phyloP scores from a whole-genome alignment of 1,139 yeast genomes.

The Saccharomycopsis hybrid region DNA sequence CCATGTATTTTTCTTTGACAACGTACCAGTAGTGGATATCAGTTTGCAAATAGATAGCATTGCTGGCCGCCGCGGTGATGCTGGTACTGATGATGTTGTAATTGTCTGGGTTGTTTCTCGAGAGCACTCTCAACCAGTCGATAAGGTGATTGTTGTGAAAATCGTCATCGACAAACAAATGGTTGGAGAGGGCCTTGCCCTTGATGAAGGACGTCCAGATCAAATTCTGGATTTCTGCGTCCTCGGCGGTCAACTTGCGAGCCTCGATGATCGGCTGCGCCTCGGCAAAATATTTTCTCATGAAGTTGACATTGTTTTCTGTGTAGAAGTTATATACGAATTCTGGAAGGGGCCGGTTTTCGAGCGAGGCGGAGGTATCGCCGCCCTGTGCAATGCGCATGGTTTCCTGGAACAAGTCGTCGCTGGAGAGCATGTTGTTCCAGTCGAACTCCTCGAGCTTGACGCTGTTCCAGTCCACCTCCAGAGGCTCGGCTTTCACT shows the following conservation, averaged over 20 bases:
- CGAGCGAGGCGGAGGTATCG: too few relatives aligned
- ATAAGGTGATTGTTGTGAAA: conserved; percentile 6
- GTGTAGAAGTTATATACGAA: conserved; percentile 5
- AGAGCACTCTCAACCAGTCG: conserved; percentile 7
- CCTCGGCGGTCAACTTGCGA: conserved; percentile 1
- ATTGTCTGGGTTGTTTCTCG: not conserved
- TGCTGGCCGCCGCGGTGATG: conserved; percentile 14
- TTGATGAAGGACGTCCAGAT: conserved; percentile 13
- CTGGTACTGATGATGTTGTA: conserved; percentile 8
- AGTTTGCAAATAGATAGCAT: conserved; percentile 11
- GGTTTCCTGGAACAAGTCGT: conserved; percentile 1
- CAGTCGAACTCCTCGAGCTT: not conserved
- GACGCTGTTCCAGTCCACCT: too few relatives aligned
- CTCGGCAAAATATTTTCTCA: conserved; percentile 1
- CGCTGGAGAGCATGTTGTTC: not conserved
- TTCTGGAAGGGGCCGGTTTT: conserved; percentile 1
- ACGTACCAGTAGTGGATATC: conserved; percentile 11
- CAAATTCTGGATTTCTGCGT: conserved; percentile 8
- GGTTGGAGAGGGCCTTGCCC: conserved; percentile 11
- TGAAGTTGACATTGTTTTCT: not conserved
- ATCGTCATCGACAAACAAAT: conserved; percentile 18
- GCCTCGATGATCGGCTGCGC: conserved; percentile 11
- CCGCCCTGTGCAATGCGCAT: too few relatives aligned
- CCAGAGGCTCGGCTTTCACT: too few relatives aligned
- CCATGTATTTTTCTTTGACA: conserved; percentile 12